A percentile compares a stretch with the other conserved stretches of the same genome.
phyloP scores from a whole-genome alignment of 2,329 filamentous ascomycete species.

The Aspergillus arachidicola region DNA sequence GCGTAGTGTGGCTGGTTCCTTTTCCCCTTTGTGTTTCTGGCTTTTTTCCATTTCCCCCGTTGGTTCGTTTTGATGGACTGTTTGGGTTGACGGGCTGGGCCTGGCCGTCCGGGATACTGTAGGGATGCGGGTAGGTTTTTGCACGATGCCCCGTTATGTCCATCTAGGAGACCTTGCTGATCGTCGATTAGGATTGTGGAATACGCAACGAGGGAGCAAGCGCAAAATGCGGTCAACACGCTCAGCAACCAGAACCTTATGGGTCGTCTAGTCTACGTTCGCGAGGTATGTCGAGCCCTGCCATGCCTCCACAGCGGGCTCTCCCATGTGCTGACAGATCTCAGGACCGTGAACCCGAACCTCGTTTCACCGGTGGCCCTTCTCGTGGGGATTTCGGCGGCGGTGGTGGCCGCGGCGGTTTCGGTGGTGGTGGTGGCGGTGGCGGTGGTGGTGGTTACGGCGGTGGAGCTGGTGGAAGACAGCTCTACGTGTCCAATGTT shows the following conservation, averaged over 20 bases:
- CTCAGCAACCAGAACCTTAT: constrained; percentile 99
- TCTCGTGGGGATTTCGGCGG: constrained; percentile 65
- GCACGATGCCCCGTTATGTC: neutral
- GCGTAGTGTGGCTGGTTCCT: constrained; percentile 85
- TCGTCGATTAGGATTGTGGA: constrained; percentile 82
- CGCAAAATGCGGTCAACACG: constrained; percentile 93
- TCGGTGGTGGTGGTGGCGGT: constrained; percentile 54
- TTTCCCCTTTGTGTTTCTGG: constrained; percentile 59
- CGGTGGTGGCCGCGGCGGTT: constrained; percentile 56
- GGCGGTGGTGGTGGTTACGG: constrained; percentile 50
- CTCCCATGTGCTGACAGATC: constrained; percentile 11
- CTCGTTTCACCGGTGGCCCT: constrained; percentile 83
- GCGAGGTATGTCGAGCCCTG: constrained; percentile 68
- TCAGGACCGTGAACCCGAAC: constrained; percentile 96
- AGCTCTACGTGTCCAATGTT: constrained; percentile 98
- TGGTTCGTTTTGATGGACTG: constrained; percentile 73
- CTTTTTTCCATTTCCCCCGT: constrained; percentile 55
- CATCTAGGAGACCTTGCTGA: constrained; percentile 13
- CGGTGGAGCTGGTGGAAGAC: constrained; percentile 66
- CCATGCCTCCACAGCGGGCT: neutral
- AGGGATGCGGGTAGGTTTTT: constrained; percentile 96
- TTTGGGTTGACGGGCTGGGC: constrained; percentile 99
- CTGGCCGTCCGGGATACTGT: constrained; percentile 82
- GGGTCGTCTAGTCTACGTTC: constrained; percentile 97
- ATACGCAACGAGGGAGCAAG: constrained; percentile 99